Conservation (phyloP, 345 rosid genomes). For the Psidium guajava region DNA sequence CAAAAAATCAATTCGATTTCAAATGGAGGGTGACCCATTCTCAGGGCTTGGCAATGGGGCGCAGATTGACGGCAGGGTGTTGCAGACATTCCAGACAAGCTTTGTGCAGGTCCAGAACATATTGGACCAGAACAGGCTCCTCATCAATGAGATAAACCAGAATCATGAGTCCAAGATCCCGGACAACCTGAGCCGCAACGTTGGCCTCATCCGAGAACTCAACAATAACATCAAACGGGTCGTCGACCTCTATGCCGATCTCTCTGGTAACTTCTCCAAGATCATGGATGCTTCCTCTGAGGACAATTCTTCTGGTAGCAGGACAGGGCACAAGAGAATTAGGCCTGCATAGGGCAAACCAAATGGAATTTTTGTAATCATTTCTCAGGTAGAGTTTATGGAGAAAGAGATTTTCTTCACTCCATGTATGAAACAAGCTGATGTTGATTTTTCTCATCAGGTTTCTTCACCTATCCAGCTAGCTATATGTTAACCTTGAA, state of each 20-base stretch:
- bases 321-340: slow-evolving; percentile 38
- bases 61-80: slow-evolving; percentile 41
- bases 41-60: slow-evolving; percentile 36
- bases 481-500: background rate
- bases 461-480: background rate
- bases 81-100: slow-evolving; percentile 63
- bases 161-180: slow-evolving; percentile 74
- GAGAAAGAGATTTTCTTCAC: slow-evolving; percentile 3
- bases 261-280: slow-evolving; percentile 46
- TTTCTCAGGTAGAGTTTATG: slow-evolving; percentile 12
- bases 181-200: slow-evolving; percentile 60
- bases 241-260: slow-evolving; percentile 60
- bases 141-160: slow-evolving; percentile 72
- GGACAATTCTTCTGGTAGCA: slow-evolving; percentile 42
- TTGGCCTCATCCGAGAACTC: slow-evolving; percentile 69
- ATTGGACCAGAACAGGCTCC: slow-evolving; percentile 61
- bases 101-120: slow-evolving; percentile 65
- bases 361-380: background rate
- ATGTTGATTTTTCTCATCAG: slow-evolving; percentile 2
- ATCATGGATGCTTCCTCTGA: slow-evolving; percentile 50
- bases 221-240: slow-evolving; percentile 69
- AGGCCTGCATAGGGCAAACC: slow-evolving; percentile 25
- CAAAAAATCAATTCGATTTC: slow-evolving; percentile 2
- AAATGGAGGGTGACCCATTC: slow-evolving; percentile 54
- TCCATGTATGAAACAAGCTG: slow-evolving; percentile 16